These are phyloP conservation scores for Puccinia horiana DNA, from an alignment of 1,284 basidiomycete species.

Conservation along the genomic window DNA sequence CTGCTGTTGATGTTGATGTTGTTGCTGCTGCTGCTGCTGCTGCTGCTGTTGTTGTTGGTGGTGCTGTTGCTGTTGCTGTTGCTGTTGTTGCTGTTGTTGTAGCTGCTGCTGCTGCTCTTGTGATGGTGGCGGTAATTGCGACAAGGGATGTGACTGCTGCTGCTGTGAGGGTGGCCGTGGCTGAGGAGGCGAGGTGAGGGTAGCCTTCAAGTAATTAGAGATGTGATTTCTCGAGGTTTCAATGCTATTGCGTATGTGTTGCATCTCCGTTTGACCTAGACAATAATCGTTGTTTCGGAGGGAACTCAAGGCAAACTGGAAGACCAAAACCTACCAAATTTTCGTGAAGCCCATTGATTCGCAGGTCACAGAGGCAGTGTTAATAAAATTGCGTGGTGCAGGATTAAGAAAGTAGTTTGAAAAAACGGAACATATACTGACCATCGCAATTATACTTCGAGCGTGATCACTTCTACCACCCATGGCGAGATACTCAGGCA, in stretches of 20 bases:
- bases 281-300: slow-evolving; percentile 27
- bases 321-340: slow-evolving; percentile 20
- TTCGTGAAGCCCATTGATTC: not conserved
- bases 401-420: not conserved
- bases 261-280: slow-evolving; percentile 11
- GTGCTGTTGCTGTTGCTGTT: not conserved
- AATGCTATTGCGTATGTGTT: slow-evolving; percentile 19
- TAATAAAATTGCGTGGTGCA: not conserved
- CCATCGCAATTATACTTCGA: slow-evolving; percentile 28
- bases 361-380: not conserved
- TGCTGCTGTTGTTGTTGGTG: slow-evolving; percentile 13
- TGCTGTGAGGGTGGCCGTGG: slow-evolving; percentile 18
- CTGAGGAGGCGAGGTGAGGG: slow-evolving; percentile 14
- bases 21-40: not conserved
- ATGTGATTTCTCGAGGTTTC: slow-evolving; percentile 3
- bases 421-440: slow-evolving; percentile 19
- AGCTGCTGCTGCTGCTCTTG: slow-evolving; percentile 13
- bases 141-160: slow-evolving; percentile 15
- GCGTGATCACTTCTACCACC: slow-evolving; percentile 20
- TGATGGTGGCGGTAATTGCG: not conserved
- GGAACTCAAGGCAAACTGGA: slow-evolving; percentile 15
- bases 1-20: slow-evolving; percentile 24
- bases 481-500: slow-evolving; percentile 38
- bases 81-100: slow-evolving; percentile 5
- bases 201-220: not conserved